Base-by-base conservation (phyloP, 2,329 filamentous ascomycete genomes). In the Exophiala alcalophila region DNA sequence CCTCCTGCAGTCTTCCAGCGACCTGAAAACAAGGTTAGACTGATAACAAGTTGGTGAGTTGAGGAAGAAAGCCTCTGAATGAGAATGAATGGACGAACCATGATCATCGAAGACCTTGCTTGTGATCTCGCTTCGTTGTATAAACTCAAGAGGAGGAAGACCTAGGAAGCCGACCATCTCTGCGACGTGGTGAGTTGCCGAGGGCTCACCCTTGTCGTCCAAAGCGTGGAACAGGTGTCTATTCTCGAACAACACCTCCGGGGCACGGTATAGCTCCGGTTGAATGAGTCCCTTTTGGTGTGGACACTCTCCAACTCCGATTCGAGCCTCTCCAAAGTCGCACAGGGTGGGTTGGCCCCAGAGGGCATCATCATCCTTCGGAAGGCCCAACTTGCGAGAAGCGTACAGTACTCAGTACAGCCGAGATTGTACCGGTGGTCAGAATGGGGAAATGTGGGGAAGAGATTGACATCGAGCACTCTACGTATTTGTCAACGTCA, bases 251-350 rank as follows among this genome's bases (percentile, higher is more conserved):
- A 47, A 53, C 6, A 62, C 54, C 35, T 63, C 59, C 1, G 59
- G 60, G 4, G 60, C 57, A 5, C 58, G 41, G 37, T 62, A 62
- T 5, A 57, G 18, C 34, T 58, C 37, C 2, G 61, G 58, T 47
- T 56, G 54, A 38, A 60, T 57, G 37, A 52, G 40, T 11, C 39
- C 23, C 28, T 52, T 50, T n/a, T n/a, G n/a, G 11, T 56, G 38
- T 7, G 53, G 48, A n/a, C n/a, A n/a, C n/a, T n/a, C n/a, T 7
- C 4, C n/a, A 2, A 12, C 32, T 2, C 52, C 53, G 2, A 59
- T 30, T 39, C 54, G 48, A 38, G 57, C 57, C 27, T 59, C 47
- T 4, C 60, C 60, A 36, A 64, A 49, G 43, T 62, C 60, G 41
- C 56, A 59, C 8, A 64, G 46, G 10, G 59, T 45, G 1, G 59